Base-by-base conservation (phyloP, 257 asterid genomes). In the Nemophila menziesii region DNA sequence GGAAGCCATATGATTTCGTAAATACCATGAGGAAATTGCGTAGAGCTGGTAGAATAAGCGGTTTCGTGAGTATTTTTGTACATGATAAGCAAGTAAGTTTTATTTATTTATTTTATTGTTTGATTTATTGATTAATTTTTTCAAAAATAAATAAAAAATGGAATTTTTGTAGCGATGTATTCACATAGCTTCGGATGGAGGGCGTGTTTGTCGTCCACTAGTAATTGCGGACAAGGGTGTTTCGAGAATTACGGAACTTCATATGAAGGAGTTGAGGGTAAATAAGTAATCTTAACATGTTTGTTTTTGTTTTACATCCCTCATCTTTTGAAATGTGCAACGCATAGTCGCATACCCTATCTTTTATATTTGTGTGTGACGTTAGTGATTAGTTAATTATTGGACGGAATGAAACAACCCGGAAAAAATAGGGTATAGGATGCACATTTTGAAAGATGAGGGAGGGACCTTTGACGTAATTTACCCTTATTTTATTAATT, bases 171-270 rank as follows among this genome's bases (percentile, higher is more conserved):
- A 89, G 96, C 77, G 66, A 5, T 89, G 87, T 77, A 92, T 84
- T 59, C 78, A 89, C 73, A 78, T 89, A 57, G 96, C 98, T 60
- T 89, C 98, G 11, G 98, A 84, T 72, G 98, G 98, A 44, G 94
- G 98, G 16, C 98, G 98, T 54, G 94, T 89, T 26, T 89, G 98
- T 59, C 98, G 98, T 58, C 98, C 98, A 2, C 75, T 89, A 54
- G 93, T 89, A 36, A 84, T 89, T 60, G 96, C 95, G 52, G 98
- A 84, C 58, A 78, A 74, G 52, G 96, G 98, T 44, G 74, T 84
- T 41, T 74, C 98, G 8, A 81, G 98, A 75, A 81, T 89, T 49
- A 84, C 80, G 66, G 92, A 84, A 49, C 82, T 74, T 63, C 98
- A 89, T 70, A 89, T 89, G 98, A 78, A 77, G 68, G 96, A 84